Base-by-base conservation (phyloP, 106 monocot genomes). In the Amphibolis antarctica region DNA sequence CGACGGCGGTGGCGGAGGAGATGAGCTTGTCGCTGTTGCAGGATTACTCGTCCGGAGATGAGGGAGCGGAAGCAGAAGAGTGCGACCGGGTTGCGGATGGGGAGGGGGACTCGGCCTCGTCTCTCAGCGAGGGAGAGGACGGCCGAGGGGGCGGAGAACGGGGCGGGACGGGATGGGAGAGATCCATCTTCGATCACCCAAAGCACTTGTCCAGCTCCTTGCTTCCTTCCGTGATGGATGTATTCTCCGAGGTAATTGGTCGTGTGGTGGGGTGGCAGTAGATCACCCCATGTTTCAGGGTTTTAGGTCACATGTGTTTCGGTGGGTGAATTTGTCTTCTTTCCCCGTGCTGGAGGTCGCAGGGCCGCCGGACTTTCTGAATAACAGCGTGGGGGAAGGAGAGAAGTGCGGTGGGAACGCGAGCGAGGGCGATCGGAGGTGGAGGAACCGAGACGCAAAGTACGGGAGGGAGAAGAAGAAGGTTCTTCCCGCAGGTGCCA, bases 341-440 rank as follows among this genome's bases (percentile, higher is more conserved):
- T 2, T 36, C 7, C 4, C 7, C 7, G 7, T 36, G 2, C 36
- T 73, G 69, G 47, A 88, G 92, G 66, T 89, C 57, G 46, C 86
- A 19, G 94, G 89, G 26, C 89, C 94, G 43, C 94, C 94, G 53
- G 89, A 82, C 42, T 94, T 94, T 46, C 67, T 94, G 30, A 94
- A 82, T 62, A 81, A 78, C 67, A 42, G 71, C 22, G 72, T 74
- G 10, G 68, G 30, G 17, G 52, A 31, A 28, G 66, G 59, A 30
- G 28, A 24, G 47, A 18, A 29, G 66, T 25, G 28, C 0, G 10
- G 10, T 21, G 44, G 25, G 46, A 29, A 46, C 4, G 12, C 57
- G 61, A 73, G 68, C 61, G 72, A 48, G 12, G 80, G 55, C 9
- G 66, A 71, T 4, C 65, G 69, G 45, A 75, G 69, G 42, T 62